These are phyloP conservation scores for Chlorella variabilis DNA, from an alignment of 163 green algal species.

Conservation along the genomic window DNA sequence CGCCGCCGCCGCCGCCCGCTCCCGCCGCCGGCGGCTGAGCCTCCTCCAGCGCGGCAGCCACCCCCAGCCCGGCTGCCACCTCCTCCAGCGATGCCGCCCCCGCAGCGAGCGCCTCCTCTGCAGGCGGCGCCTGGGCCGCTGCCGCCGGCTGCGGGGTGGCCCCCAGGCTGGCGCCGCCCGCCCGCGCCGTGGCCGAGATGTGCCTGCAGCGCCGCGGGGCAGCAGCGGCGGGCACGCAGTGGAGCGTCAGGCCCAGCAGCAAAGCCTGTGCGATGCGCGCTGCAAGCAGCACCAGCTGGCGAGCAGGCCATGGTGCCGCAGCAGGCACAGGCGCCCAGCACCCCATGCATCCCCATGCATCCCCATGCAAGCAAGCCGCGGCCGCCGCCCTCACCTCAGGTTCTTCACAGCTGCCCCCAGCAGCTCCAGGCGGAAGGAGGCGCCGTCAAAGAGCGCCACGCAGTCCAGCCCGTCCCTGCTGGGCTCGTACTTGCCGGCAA, in stretches of 20 bases:
- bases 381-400: slow-evolving; percentile 12
- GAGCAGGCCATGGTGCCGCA: too few relatives aligned
- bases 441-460: slow-evolving; percentile 38
- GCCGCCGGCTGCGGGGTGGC: background rate
- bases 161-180: background rate
- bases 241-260: too few relatives aligned
- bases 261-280: too few relatives aligned
- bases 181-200: background rate
- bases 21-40: background rate
- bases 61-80: background rate
- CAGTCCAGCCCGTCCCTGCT: slow-evolving; percentile 37
- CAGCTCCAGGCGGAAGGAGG: slow-evolving; percentile 27
- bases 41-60: background rate
- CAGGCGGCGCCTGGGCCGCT: background rate
- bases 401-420: slow-evolving; percentile 25
- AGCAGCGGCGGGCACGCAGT: too few relatives aligned
- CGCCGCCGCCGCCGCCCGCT: background rate
- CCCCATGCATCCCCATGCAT: too few relatives aligned
- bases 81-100: background rate
- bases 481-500: slow-evolving; percentile 29
- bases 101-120: background rate
- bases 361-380: background rate
- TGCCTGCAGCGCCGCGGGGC: background rate
- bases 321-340: too few relatives aligned
- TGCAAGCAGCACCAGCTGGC: too few relatives aligned